A percentile compares a stretch with the other conserved stretches of the same genome.
Evolutionary conservation across 768 basidiomycete genomes (phyloP).

Genomic region (Butyriboletus loyo): DNA sequence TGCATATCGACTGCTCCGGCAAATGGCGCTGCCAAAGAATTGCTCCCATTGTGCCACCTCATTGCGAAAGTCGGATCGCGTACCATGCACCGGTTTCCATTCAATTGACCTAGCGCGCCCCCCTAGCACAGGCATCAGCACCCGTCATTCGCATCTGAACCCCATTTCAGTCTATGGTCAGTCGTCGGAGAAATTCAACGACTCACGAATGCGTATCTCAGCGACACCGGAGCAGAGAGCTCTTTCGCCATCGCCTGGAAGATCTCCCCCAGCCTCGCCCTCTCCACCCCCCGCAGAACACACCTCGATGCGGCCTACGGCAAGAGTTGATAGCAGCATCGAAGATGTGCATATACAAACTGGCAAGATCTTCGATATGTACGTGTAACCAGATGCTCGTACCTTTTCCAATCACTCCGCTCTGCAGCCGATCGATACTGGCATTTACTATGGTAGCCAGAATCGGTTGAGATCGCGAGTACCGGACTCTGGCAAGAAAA

Average conservation of each 20-base stretch:
- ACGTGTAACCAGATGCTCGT: constrained; percentile 61
- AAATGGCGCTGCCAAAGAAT: too few species aligned
- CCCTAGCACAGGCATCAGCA: background rate
- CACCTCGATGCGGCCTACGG: constrained; percentile 39
- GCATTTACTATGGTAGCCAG: constrained; percentile 46
- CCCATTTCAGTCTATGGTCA: background rate
- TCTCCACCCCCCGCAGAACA: constrained; percentile 56
- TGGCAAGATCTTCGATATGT: constrained; percentile 47
- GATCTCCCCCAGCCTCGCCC: constrained; percentile 42
- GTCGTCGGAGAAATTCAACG: background rate
- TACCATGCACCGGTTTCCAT: too few species aligned
- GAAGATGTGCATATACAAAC: constrained; percentile 43
- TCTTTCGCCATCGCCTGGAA: constrained; percentile 39
- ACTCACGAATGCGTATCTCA: constrained; percentile 15
- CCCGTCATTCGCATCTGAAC: constrained; percentile 7
- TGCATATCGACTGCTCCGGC: too few species aligned
- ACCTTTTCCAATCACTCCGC: constrained; percentile 55
- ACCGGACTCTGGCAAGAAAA: constrained; percentile 50
- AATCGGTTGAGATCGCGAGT: constrained; percentile 52
- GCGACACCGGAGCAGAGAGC: constrained; percentile 25
- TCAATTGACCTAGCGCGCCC: too few species aligned
- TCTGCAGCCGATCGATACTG: constrained; percentile 45
- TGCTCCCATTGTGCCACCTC: too few species aligned
- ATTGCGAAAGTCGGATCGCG: too few species aligned
- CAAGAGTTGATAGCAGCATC: constrained; percentile 29